phyloP scores from a whole-genome alignment of 345 rosid species.

The Salix arbutifolia region DNA sequence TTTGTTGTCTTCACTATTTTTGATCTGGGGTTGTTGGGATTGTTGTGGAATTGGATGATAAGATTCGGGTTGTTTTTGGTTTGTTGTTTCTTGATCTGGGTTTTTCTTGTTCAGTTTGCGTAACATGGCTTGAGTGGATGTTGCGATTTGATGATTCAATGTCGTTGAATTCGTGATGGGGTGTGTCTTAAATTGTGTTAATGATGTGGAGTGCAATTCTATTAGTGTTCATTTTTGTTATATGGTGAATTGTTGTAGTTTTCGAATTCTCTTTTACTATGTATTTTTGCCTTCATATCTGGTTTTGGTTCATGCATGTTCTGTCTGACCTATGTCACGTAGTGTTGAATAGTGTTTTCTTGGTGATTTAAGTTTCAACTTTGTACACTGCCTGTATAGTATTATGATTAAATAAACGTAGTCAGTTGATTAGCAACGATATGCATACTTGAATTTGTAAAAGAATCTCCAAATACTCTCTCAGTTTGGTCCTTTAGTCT shows the following conservation, averaged over 20 bases:
- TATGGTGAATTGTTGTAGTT: neutral
- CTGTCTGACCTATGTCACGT: neutral
- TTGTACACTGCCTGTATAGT: neutral
- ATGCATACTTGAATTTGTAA: neutral
- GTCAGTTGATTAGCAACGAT: neutral
- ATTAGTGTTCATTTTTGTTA: neutral
- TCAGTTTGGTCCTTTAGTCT: neutral
- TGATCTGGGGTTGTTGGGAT: constrained; percentile 17
- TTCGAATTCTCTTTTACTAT: neutral
- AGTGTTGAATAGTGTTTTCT: neutral
- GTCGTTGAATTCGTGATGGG: constrained; percentile 1
- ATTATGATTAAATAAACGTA: neutral
- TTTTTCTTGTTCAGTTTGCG: neutral
- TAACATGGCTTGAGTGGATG: neutral
- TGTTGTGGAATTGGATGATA: constrained; percentile 6
- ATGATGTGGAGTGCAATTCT: neutral
- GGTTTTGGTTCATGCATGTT: constrained; percentile 2
- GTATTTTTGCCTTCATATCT: neutral
- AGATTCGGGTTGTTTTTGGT: constrained; percentile 14
- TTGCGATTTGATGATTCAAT: neutral
- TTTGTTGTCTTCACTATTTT: no score
- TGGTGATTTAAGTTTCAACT: neutral
- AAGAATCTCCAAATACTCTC: neutral
- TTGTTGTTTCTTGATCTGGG: constrained; percentile 17
- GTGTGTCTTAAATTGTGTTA: constrained; percentile 2